Evolutionary conservation across 768 basidiomycete species (phyloP).

Genomic region (Cystobasidium tubakii): DNA sequence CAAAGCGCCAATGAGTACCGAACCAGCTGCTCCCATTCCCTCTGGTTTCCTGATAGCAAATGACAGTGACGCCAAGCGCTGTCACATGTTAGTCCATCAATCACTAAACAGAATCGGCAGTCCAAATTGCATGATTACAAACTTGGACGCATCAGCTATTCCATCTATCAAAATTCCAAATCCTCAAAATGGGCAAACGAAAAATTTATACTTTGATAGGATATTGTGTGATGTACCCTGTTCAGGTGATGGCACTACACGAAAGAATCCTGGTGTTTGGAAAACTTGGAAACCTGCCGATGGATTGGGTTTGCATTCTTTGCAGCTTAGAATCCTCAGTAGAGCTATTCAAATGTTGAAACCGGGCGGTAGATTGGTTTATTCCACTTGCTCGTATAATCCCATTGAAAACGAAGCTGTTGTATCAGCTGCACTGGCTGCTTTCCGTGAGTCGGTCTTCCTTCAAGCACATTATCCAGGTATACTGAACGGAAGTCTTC

Average conservation of each 20-base stretch:
- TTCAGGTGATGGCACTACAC: slow-evolving; percentile 88
- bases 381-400: slow-evolving; percentile 95
- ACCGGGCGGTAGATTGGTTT: slow-evolving; percentile 84
- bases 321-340: slow-evolving; percentile 85
- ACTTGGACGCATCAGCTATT: slow-evolving; percentile 85
- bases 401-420: slow-evolving; percentile 97
- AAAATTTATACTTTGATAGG: slow-evolving; percentile 69
- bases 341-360: slow-evolving; percentile 86
- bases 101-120: slow-evolving; percentile 79
- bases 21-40: slow-evolving; percentile 53
- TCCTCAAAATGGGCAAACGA: slow-evolving; percentile 33
- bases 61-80: slow-evolving; percentile 87
- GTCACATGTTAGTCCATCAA: slow-evolving; percentile 94
- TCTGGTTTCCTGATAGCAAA: slow-evolving; percentile 87
- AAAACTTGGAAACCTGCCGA: slow-evolving; percentile 80
- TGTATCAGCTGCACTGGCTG: slow-evolving; percentile 70
- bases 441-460: slow-evolving; percentile 50
- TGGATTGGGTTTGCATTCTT: slow-evolving; percentile 86
- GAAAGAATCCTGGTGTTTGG: slow-evolving; percentile 96
- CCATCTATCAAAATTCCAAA: slow-evolving; percentile 52
- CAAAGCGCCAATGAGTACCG: slow-evolving; percentile 53
- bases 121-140: slow-evolving; percentile 88
- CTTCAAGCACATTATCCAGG: background rate
- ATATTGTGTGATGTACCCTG: slow-evolving; percentile 97
- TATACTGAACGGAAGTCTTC: background rate